Base-by-base conservation (phyloP, 148 eudicot genomes). In the Fagopyrum homotropicum region DNA sequence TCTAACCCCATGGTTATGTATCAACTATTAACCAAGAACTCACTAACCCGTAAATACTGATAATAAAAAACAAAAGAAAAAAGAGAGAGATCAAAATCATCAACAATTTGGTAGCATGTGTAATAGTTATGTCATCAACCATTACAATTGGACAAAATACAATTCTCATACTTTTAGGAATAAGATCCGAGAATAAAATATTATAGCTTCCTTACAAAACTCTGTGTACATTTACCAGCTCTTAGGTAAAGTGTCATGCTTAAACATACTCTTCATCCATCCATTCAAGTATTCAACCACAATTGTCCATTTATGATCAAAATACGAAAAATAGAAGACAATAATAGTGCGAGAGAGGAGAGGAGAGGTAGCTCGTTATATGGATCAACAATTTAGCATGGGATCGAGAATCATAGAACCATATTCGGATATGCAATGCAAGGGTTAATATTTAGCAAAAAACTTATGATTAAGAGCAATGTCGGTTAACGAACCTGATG, bases 401-500 rank as follows among this genome's bases (percentile, higher is more conserved):
- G 51, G 10, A 48, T 48, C 7, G 7, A 17, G 3, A n/a, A 56
- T 56, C 61, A 56, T 22, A 1, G 9, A 56, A 56, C 61, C 61
- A 29, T 22, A 26, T 3, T 61, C 11, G 6, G 16, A 26, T 9
- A 61, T 2, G 43, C 5, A 63, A 30, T 26, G 4, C 16, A 10
- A 16, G 43, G 16, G 3, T n/a, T 4, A 9, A 26, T 63, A 61
- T 8, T 8, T 10, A 15, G 43, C 40, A 29, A 29, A 26, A 1
- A 26, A 61, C 69, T 6, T 29, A 61, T 4, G 35, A 12, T 7
- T 64, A 78, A 75, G 75, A 56, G 52, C 35, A 22, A 22, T 22
- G 26, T 40, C 12, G 40, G 26, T 22, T 10, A 5, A 79, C 75
- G 64, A 83, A 93, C 98, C 98, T 86, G 94, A 81, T 96, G 96